Percentiles rank a stretch among this genome's conserved stretches.
Evolutionary conservation across 345 rosid species (phyloP).

Genomic region (Linum usitatissimum): DNA sequence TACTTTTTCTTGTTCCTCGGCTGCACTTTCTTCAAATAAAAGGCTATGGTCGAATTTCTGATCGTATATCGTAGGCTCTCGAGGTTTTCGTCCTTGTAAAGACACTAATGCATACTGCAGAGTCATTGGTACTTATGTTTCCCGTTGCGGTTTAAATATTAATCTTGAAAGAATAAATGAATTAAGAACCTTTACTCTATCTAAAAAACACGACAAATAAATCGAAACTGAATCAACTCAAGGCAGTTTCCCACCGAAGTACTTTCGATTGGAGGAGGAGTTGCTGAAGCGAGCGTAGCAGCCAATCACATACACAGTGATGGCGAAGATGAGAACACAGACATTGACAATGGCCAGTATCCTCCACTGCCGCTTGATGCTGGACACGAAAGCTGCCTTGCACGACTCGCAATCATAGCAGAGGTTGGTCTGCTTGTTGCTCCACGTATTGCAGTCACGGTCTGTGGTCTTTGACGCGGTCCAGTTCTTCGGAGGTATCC

Average conservation of each 20-base stretch:
- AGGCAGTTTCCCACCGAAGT: neutral
- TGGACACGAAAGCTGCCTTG: conserved; percentile 10
- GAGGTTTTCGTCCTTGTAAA: too few species aligned
- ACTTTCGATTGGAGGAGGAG: neutral
- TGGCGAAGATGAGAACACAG: neutral
- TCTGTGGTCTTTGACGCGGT: neutral
- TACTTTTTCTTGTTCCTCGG: conserved; percentile 70
- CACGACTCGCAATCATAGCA: conserved; percentile 23
- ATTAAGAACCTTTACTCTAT: too few species aligned
- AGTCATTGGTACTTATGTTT: too few species aligned
- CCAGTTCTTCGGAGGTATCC: conserved; percentile 7
- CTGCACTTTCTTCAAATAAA: conserved; percentile 80
- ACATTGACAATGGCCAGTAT: conserved; percentile 1
- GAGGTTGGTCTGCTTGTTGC: conserved; percentile 10
- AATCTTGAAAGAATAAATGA: too few species aligned
- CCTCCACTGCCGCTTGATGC: conserved; percentile 8
- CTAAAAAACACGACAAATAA: too few species aligned
- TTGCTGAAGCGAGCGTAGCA: conserved; percentile 17
- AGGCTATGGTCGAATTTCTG: too few species aligned
- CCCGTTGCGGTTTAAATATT: too few species aligned
- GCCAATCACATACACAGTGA: conserved; percentile 10
- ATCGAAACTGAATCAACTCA: too few species aligned
- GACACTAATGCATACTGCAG: too few species aligned
- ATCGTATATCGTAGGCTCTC: too few species aligned
- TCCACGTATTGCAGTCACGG: conserved; percentile 15